Conservation (phyloP, 164 flowering plant species). For the Sedum album region DNA sequence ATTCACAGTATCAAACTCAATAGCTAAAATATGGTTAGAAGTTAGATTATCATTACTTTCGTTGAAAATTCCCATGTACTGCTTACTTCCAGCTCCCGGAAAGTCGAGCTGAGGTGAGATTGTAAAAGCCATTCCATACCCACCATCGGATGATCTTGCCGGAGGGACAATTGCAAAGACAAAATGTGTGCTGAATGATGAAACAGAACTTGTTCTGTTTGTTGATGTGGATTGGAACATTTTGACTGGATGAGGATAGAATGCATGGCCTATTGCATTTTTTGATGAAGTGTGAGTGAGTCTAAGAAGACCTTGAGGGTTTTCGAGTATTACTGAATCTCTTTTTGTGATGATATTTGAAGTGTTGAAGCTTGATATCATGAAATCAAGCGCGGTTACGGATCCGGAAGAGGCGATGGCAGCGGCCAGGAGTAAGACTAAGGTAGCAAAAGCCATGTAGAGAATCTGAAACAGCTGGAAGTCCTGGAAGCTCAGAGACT, state of each 20-base stretch:
- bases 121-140: conserved; percentile 40
- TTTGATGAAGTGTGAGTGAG: conserved; percentile 27
- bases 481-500: too few species aligned
- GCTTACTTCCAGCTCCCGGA: conserved; percentile 20
- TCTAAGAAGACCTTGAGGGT: conserved; percentile 22
- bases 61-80: conserved; percentile 39
- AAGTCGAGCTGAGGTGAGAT: conserved; percentile 24
- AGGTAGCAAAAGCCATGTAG: background rate
- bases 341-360: conserved; percentile 14
- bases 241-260: conserved; percentile 20
- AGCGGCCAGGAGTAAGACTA: background rate
- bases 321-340: conserved; percentile 14
- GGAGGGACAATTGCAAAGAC: conserved; percentile 30
- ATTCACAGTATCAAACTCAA: conserved; percentile 46
- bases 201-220: background rate
- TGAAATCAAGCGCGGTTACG: conserved; percentile 9
- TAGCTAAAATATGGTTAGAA: conserved; percentile 30
- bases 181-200: conserved; percentile 40
- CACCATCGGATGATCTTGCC: conserved; percentile 16
- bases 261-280: conserved; percentile 34
- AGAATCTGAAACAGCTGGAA: background rate
- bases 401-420: background rate
- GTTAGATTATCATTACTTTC: conserved; percentile 11
- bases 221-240: conserved; percentile 10
- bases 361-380: conserved; percentile 26